Conservation (phyloP, 2,329 filamentous ascomycete genomes). For the Colletotrichum gigasporum region DNA sequence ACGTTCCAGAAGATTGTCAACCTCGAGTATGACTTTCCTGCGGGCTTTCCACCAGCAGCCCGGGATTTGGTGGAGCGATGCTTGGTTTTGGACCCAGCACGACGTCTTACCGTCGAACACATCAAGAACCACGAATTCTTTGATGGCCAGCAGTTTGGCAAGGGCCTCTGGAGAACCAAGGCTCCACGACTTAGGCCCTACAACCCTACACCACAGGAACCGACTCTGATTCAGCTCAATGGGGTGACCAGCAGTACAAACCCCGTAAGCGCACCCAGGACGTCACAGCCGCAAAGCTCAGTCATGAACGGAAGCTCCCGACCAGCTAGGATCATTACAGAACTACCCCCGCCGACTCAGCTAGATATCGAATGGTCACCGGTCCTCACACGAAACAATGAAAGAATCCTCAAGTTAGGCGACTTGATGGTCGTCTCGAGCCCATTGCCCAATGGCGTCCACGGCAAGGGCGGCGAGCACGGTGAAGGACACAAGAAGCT, state of each 20-base stretch:
- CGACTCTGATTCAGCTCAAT: constrained; percentile 78
- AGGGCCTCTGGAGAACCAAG: constrained; percentile 87
- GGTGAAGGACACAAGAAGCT: constrained; percentile 85
- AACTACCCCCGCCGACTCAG: constrained; percentile 94
- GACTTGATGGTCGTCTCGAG: constrained; percentile 87
- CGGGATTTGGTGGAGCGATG: constrained; percentile 90
- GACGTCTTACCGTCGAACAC: constrained; percentile 89
- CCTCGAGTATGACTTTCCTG: constrained; percentile 92
- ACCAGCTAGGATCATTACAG: constrained; percentile 87
- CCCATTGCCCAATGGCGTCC: constrained; percentile 78
- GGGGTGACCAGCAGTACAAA: constrained; percentile 51
- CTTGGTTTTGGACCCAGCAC: constrained; percentile 86
- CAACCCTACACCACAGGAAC: constrained; percentile 78
- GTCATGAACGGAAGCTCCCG: constrained; percentile 60
- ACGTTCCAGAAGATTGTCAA: constrained; percentile 98
- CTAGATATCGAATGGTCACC: constrained; percentile 99
- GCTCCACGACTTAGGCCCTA: constrained; percentile 89
- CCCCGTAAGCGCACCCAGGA: constrained; percentile 40
- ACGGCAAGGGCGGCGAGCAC: constrained; percentile 72
- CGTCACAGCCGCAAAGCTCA: constrained; percentile 47
- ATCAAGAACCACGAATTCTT: constrained; percentile 98
- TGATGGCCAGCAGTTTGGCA: constrained; percentile 85
- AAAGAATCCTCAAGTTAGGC: constrained; percentile 92
- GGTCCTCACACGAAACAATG: constrained; percentile 88
- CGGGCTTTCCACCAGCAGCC: constrained; percentile 86